A percentile compares a stretch with the other conserved stretches of the same genome.
Conservation (phyloP, 345 rosid genomes). For the Eutrema heterophyllum region DNA sequence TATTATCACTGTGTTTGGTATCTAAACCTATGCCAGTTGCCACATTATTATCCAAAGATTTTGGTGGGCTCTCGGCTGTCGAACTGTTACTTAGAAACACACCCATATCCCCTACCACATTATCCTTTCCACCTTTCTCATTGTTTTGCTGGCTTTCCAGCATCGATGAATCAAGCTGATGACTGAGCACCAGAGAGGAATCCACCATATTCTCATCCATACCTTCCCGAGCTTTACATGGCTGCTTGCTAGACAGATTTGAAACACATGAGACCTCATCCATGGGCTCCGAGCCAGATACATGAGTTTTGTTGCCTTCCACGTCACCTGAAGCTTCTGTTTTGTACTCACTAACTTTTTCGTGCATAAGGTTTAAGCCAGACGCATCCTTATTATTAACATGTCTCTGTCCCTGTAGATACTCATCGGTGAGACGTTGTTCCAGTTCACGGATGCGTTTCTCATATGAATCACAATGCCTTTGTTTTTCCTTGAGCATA, state of each 20-base stretch:
- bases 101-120: constrained; percentile 48
- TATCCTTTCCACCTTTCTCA: constrained; percentile 65
- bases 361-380: constrained; percentile 35
- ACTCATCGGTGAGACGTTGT: constrained; percentile 72
- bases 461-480: constrained; percentile 77
- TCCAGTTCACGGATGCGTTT: constrained; percentile 93
- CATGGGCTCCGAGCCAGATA: constrained; percentile 75
- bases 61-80: constrained; percentile 80
- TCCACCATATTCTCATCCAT: constrained; percentile 97
- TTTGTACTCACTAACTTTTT: constrained; percentile 41
- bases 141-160: constrained; percentile 64
- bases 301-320: constrained; percentile 42
- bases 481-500: constrained; percentile 72
- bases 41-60: constrained; percentile 40
- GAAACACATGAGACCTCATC: constrained; percentile 94
- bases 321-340: constrained; percentile 39
- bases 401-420: constrained; percentile 57
- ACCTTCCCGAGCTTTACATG: constrained; percentile 77
- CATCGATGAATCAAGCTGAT: constrained; percentile 83
- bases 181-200: constrained; percentile 63
- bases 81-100: constrained; percentile 78
- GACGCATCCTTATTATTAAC: constrained; percentile 42
- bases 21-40: constrained; percentile 39
- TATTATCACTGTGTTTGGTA: constrained; percentile 34
- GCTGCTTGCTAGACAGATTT: constrained; percentile 54